Evolutionary conservation across 352 stramenopile species (phyloP).

Genomic region (Pelagophyceae sp.): DNA sequence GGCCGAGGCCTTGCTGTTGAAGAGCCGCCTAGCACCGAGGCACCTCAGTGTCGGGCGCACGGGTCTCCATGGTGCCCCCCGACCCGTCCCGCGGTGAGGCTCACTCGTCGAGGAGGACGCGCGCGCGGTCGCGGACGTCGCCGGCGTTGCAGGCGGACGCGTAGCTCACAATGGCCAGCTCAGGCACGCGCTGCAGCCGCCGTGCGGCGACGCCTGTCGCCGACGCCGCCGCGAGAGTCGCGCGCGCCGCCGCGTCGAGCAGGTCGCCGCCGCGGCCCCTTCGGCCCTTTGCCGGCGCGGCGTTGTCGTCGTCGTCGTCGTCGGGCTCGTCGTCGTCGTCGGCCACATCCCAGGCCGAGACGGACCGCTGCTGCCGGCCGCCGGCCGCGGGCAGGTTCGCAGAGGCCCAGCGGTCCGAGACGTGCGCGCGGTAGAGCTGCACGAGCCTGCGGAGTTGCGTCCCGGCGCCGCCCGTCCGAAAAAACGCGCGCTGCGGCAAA

Average conservation of each 20-base stretch:
- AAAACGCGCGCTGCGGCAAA: no score
- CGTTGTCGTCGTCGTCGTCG: constrained; percentile 6
- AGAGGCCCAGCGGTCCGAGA: constrained; percentile 2
- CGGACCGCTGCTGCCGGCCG: no score
- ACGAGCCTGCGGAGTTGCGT: no score
- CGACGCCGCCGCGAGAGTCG: neutral
- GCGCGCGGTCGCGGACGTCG: constrained; percentile 5
- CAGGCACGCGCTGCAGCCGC: neutral
- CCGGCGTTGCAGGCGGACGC: neutral
- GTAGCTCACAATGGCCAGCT: neutral
- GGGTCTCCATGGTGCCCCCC: no score
- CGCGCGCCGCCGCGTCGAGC: neutral
- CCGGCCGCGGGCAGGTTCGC: no score
- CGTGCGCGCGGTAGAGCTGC: neutral
- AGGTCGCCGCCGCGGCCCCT: neutral
- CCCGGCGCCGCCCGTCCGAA: no score
- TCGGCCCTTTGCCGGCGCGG: neutral
- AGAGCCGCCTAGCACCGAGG: no score
- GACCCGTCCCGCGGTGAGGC: no score
- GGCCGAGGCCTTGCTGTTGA: neutral
- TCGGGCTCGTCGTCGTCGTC: neutral
- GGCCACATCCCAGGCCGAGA: neutral
- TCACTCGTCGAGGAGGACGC: constrained; percentile 3
- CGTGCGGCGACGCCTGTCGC: neutral
- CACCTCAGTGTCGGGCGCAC: no score